phyloP scores from a whole-genome alignment of 805 yeast species.

The Ascoidea asiatica region DNA sequence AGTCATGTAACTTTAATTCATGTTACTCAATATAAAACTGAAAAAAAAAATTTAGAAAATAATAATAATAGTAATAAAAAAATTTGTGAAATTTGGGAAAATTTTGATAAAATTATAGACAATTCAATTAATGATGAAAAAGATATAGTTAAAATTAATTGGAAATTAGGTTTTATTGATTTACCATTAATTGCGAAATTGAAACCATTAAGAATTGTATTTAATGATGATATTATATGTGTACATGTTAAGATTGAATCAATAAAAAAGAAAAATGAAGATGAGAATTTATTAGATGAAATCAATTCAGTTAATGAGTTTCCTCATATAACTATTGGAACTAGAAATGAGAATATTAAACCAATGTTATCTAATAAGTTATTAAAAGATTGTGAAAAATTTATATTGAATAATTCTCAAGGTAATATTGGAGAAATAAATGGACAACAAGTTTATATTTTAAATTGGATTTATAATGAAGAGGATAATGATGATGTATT shows the following conservation, averaged over 20 bases:
- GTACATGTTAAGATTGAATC: constrained; percentile 28
- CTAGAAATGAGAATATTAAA: constrained; percentile 25
- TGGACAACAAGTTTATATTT: neutral
- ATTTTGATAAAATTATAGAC: neutral
- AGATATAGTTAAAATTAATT: neutral
- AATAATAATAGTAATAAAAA: too few species aligned
- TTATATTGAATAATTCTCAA: too few species aligned
- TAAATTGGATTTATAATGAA: neutral
- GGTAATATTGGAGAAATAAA: neutral
- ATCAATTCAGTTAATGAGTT: constrained; percentile 24
- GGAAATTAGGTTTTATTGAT: too few species aligned
- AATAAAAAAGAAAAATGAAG: constrained; percentile 6
- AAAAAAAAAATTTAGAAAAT: too few species aligned
- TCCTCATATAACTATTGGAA: constrained; percentile 70
- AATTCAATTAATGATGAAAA: neutral
- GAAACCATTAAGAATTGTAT: constrained; percentile 28
- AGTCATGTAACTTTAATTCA: constrained; percentile 66
- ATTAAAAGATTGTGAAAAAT: too few species aligned
- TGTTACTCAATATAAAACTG: constrained; percentile 13
- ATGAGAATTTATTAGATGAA: constrained; percentile 10
- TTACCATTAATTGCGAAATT: constrained; percentile 14
- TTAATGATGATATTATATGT: constrained; percentile 40
- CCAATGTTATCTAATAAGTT: constrained; percentile 41
- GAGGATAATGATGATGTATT: neutral
- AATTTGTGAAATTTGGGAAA: neutral